Base-by-base conservation (phyloP, 768 basidiomycete genomes). In the Tulasnella sp. region DNA sequence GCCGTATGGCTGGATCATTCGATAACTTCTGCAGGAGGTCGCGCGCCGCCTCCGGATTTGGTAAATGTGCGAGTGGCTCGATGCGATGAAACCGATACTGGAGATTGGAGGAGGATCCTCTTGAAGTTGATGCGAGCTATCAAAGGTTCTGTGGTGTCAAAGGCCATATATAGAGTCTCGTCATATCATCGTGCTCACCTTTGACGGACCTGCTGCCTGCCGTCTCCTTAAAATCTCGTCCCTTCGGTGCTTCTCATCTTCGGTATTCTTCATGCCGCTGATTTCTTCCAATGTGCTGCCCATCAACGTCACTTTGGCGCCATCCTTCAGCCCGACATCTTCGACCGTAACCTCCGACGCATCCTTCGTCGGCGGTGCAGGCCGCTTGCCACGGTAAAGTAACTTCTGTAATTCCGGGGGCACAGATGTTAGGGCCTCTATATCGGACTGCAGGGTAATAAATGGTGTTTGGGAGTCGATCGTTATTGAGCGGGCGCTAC, bases 341-440 rank as follows among this genome's bases (percentile, higher is more conserved):
- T 66, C 2, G 2, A 77, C 49, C 11, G 69, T 64, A 73, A 65
- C 27, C 66, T 74, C 49, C 60, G 62, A 52, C 3, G 63, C 70
- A 24, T 64, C 66, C 42, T 65, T 63, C 17, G 68, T 49, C 12
- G 42, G 15, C 17, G 69, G 31, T 38, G 34, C 7, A 0, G 68
- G 59, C 53, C 72, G 77, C 74, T 84, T 87, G 31, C 86, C 84
- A 66, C 81, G 85, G 71, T 77, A 84, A 8, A 88, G 68, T 43
- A 88, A 73, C 65, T 89, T 90, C 72, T 89, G 86, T 42, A 82
- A 70, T 2, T 74, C 67, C 2, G 80, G 75, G 0, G 85, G 84
- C 10, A 88, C 82, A 24, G 75, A 73, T 1, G 85, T 88, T 27
- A 86, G 74, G 63, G 81, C 76, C 66, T 83, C 79, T 3, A 88